Evolutionary conservation across 257 asterid genomes (phyloP).

Genomic region (Coffea canephora): DNA sequence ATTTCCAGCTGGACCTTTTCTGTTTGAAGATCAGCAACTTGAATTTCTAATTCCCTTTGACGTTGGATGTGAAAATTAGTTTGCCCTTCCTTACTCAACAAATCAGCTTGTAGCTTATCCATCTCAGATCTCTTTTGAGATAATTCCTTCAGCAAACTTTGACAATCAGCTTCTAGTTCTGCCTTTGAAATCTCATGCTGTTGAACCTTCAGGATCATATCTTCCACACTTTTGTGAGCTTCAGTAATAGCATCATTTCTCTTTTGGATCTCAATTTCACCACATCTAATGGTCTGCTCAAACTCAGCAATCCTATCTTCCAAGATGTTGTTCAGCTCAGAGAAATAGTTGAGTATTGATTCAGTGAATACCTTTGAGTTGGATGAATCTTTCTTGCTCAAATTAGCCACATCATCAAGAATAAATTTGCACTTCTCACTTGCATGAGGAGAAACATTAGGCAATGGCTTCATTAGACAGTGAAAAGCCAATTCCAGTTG

Average conservation of each 20-base stretch:
- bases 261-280: slow-evolving; percentile 43
- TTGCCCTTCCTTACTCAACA: slow-evolving; percentile 38
- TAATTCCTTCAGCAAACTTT: slow-evolving; percentile 37
- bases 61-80: slow-evolving; percentile 20
- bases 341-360: slow-evolving; percentile 32
- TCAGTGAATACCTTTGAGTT: slow-evolving; percentile 26
- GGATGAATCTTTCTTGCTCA: slow-evolving; percentile 20
- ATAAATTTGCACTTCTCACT: slow-evolving; percentile 23
- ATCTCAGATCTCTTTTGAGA: slow-evolving; percentile 33
- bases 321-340: slow-evolving; percentile 61
- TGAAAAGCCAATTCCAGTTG: slow-evolving; percentile 44
- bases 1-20: slow-evolving; percentile 35
- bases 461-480: slow-evolving; percentile 49
- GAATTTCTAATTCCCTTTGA: slow-evolving; percentile 36
- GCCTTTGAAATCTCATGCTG: slow-evolving; percentile 41
- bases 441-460: slow-evolving; percentile 16
- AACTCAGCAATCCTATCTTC: slow-evolving; percentile 46
- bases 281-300: slow-evolving; percentile 27
- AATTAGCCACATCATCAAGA: slow-evolving; percentile 27
- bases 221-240: slow-evolving; percentile 40
- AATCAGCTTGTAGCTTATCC: slow-evolving; percentile 28
- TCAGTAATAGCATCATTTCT: slow-evolving; percentile 31
- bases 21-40: slow-evolving; percentile 42
- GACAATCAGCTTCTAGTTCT: slow-evolving; percentile 36
- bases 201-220: slow-evolving; percentile 31